Evolutionary conservation across 257 asterid genomes (phyloP), one percentile per base, ranked within the genome.

Genomic region (Jacaranda mimosifolia): DNA sequence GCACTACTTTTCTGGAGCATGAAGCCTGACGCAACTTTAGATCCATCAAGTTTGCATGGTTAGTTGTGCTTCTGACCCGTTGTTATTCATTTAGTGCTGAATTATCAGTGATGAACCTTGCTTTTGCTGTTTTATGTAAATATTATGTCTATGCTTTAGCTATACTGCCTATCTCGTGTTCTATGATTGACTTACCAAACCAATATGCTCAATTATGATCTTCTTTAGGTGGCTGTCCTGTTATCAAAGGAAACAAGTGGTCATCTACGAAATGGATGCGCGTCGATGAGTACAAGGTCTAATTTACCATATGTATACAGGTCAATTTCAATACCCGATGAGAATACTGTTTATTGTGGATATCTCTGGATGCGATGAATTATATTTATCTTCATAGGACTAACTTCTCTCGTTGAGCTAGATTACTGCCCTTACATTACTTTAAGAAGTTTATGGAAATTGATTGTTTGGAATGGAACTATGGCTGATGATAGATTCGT

Each of bases 1-100:
- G 92, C 90, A 40, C 73, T 88, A 52, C 89, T 88, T 72, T 88
- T 88, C 83, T 88, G 92, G 90, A 84, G 87, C 79, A 79, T 85
- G 86, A 60, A 85, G 62, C 88, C 91, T 48, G 91, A 85, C 77
- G 88, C 81, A 32, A 59, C 89, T 19, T 59, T 83, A 53, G 91
- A 85, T 71, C 87, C 87, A 57, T 68, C 82, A 66, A 87, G 91
- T 73, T 77, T 87, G 79, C 91, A 87, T 58, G 89, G 91, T 85
- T 63, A 77, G 64, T 77, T 49, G 53, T 48, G 14, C 4, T 48
- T 46, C 53, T 7, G 53, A 48, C 15, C 9, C 0, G 53, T 48
- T 48, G 9, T 48, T 48, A 48, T 48, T 48, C n/a, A 9, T 7
- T 10, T 42, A 26, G 8, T 42, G 9, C 46, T 42, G 46, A 42